Base-by-base conservation (phyloP, 2,329 filamentous ascomycete species). In the Diaporthe batatas region DNA sequence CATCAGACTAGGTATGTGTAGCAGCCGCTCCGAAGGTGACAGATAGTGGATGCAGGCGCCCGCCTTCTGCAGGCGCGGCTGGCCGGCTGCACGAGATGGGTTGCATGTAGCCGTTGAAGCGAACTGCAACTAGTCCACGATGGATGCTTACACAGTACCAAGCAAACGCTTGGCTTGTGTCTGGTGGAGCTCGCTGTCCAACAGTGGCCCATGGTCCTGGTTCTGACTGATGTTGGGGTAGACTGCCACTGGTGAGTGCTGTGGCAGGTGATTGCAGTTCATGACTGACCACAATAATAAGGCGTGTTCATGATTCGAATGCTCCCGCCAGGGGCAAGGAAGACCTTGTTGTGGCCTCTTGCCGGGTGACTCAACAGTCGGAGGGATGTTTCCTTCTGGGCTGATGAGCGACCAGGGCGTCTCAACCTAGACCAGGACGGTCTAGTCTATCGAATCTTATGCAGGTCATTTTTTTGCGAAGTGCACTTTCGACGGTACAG, bases 371-470 rank as follows among this genome's bases (percentile, higher is more conserved):
- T 53, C 62, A 67, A 67, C 62, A 11, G 47, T 12, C 16, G 47
- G 47, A 39, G 32, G n/a, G 44, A 25, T 8, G 62, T 51, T 36
- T 34, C 44, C n/a, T 51, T 5, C 42, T 65, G 58, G 29, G 25
- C 39, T 47, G 58, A 49, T 34, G 59, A 23, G 44, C n/a, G 44
- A 21, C 44, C 44, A 47, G 44, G 44, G 44, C 44, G 44, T 65
- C 44, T 51, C 44, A 29, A 39, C 14, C 47, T 67, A 39, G 62
- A 67, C 62, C 32, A 53, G 51, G 44, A 32, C 44, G 32, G 47
- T 14, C 47, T 67, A 53, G 62, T 53, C 32, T 49, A 67, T 67
- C 29, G 62, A 67, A 67, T 67, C 44, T 67, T 39, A 53, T 67
- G 62, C 62, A 49, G 47, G 62, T 53, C 14, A 67, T 53, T 51